A percentile compares a stretch with the other conserved stretches of the same genome.
Evolutionary conservation across 805 yeast species (phyloP).

Genomic region (Peterozyma xylosa): DNA sequence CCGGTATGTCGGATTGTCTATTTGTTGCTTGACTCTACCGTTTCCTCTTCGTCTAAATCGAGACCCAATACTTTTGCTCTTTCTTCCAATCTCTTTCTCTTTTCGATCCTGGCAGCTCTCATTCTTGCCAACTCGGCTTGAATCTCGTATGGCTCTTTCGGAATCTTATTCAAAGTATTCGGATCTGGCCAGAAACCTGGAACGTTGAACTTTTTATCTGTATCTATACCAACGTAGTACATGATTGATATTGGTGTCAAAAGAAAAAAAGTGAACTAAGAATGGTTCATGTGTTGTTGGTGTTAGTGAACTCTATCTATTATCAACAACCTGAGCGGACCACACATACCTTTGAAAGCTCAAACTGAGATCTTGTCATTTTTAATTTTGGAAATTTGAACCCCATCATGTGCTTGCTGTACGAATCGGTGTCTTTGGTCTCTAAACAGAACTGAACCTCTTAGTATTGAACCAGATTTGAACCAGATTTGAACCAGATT

Average conservation of each 20-base stretch:
- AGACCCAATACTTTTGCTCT: constrained; percentile 66
- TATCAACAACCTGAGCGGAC: neutral
- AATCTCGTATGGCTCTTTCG: constrained; percentile 88
- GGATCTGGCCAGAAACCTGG: constrained; percentile 99
- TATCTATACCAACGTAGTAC: constrained; percentile 88
- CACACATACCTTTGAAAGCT: constrained; percentile 37
- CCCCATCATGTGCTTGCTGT: constrained; percentile 3
- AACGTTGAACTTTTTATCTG: constrained; percentile 80
- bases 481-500: too few species aligned
- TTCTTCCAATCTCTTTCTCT: constrained; percentile 66
- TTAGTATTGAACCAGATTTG: neutral
- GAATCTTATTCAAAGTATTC: constrained; percentile 80
- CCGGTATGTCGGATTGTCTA: too few species aligned
- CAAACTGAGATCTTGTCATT: constrained; percentile 43
- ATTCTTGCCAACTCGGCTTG: constrained; percentile 87
- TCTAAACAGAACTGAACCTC: neutral
- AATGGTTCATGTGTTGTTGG: constrained; percentile 6
- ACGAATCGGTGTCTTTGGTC: neutral
- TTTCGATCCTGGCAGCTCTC: constrained; percentile 66
- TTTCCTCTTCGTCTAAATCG: constrained; percentile 37
- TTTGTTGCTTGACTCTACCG: neutral
- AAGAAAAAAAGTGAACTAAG: constrained; percentile 72
- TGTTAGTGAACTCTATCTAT: constrained; percentile 1
- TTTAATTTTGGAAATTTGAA: constrained; percentile 15
- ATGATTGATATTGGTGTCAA: constrained; percentile 84